Base-by-base conservation (phyloP, 805 yeast genomes). In the Wickerhamiella brachini region DNA sequence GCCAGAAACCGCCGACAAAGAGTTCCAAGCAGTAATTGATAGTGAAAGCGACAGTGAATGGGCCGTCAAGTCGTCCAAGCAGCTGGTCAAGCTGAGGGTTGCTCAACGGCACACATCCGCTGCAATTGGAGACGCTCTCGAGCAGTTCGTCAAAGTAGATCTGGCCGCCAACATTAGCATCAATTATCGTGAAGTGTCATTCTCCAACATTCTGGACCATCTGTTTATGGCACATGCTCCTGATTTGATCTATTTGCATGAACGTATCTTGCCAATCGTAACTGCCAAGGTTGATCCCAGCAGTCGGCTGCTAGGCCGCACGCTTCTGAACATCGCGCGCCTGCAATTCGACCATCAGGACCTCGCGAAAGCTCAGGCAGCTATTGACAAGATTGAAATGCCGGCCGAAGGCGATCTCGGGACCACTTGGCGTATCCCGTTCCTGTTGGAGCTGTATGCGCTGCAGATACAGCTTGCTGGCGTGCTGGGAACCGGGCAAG, bases 381-480 rank as follows among this genome's bases (percentile, higher is more conserved):
- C 56, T 12, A 22, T 45, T 34, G 44, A 23, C 42, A 24, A 43
- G 47, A 44, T 50, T 26, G 46, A 53, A 51, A 50, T 18, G 43
- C 50, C 44, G 15, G 37, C 45, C 48, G 41, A 37, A 4, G 45
- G 29, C 9, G 47, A 38, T 17, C 47, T n/a, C 17, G 21, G 34
- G 10, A 24, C 20, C 10, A 44, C 18, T 20, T 53, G 47, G 47
- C 56, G 57, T 29, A 60, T 59, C 2, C 60, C 64, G 15, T 57
- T 64, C 54, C 63, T 78, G 20, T 65, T 85, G 42, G 94, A 85
- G 52, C 71, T 81, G 1, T 72, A 82, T 20, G 84, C 93, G 0
- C 71, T 78, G 3, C 83, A 82, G 59, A 81, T 85, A 53, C 76
- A 75, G 50, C 71, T 77, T 44, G 68, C 72, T 34, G 67, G 78